phyloP scores from a whole-genome alignment of 2,329 filamentous ascomycete species.

The Hymenoscyphus repandus region DNA sequence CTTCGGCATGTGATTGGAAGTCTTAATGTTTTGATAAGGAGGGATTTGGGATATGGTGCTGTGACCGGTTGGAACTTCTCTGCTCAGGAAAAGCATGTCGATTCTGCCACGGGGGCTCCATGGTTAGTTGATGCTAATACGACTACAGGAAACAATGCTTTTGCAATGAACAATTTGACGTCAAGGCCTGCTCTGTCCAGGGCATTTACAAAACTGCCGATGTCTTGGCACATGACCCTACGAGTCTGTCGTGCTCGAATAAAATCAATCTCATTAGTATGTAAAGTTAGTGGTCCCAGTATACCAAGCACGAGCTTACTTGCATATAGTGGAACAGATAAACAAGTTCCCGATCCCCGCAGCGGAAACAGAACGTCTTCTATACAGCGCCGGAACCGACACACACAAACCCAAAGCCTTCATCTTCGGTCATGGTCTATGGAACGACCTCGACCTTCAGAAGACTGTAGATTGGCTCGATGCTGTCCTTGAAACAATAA shows the following conservation, averaged over 20 bases:
- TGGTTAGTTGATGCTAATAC: neutral
- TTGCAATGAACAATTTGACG: slow-evolving; percentile 45
- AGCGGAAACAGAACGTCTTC: slow-evolving; percentile 37
- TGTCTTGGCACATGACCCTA: slow-evolving; percentile 38
- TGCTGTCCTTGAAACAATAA: slow-evolving; percentile 31
- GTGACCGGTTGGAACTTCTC: slow-evolving; percentile 46
- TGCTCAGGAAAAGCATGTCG: slow-evolving; percentile 33
- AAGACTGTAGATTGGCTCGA: slow-evolving; percentile 39
- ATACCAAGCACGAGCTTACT: slow-evolving; percentile 15
- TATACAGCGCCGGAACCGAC: slow-evolving; percentile 30
- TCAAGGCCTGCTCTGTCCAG: slow-evolving; percentile 43
- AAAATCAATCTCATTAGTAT: slow-evolving; percentile 35
- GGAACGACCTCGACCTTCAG: slow-evolving; percentile 41
- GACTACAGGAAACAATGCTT: slow-evolving; percentile 37
- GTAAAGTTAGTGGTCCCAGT: neutral
- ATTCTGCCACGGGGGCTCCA: neutral
- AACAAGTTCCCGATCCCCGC: slow-evolving; percentile 38
- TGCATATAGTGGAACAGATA: slow-evolving; percentile 37
- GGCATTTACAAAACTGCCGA: slow-evolving; percentile 43
- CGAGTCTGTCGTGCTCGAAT: slow-evolving; percentile 36
- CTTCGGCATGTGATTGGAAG: slow-evolving; percentile 43
- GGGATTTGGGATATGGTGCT: slow-evolving; percentile 43
- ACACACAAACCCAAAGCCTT: slow-evolving; percentile 33
- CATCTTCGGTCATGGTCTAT: slow-evolving; percentile 43
- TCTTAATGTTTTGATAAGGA: slow-evolving; percentile 40